A percentile compares a stretch with the other conserved stretches of the same genome.
These are phyloP conservation scores for Arachis hypogaea DNA, from an alignment of 306 rosid genomes.

Conservation along the genomic window DNA sequence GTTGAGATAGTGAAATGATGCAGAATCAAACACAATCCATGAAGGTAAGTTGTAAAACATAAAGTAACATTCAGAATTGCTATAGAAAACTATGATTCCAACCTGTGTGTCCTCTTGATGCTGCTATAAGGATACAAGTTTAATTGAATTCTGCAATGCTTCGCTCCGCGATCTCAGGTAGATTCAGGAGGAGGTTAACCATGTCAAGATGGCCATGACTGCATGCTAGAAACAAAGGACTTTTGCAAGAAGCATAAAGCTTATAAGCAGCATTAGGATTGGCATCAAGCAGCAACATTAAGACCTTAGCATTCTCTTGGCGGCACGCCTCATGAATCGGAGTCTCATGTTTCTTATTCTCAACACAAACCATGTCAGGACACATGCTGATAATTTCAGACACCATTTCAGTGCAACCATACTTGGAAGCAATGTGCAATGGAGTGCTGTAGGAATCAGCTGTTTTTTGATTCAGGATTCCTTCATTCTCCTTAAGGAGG, in stretches of 20 bases:
- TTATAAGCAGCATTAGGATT: conserved; percentile 49
- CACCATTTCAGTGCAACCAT: no score
- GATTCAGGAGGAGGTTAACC: conserved; percentile 54
- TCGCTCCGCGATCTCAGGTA: conserved; percentile 35
- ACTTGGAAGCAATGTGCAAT: no score
- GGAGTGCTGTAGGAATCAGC: no score
- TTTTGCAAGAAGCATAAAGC: conserved; percentile 47
- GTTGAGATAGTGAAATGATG: conserved; percentile 54
- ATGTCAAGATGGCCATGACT: conserved; percentile 59
- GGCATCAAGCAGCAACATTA: conserved; percentile 53
- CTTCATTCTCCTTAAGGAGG: conserved; percentile 47
- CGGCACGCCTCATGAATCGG: no score
- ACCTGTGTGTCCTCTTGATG: conserved; percentile 69
- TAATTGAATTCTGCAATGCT: conserved; percentile 49
- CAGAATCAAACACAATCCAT: conserved; percentile 10
- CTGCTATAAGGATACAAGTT: conserved; percentile 56
- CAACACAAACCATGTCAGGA: no score
- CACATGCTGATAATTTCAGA: no score
- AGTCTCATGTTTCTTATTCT: no score
- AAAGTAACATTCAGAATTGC: background rate
- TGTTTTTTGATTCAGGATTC: conserved; percentile 52
- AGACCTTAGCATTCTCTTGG: no score
- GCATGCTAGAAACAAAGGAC: conserved; percentile 19
- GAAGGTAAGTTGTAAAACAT: background rate
- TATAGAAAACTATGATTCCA: background rate